Evolutionary conservation across 306 rosid genomes (phyloP).

Genomic region (Ormosia semicastrata): DNA sequence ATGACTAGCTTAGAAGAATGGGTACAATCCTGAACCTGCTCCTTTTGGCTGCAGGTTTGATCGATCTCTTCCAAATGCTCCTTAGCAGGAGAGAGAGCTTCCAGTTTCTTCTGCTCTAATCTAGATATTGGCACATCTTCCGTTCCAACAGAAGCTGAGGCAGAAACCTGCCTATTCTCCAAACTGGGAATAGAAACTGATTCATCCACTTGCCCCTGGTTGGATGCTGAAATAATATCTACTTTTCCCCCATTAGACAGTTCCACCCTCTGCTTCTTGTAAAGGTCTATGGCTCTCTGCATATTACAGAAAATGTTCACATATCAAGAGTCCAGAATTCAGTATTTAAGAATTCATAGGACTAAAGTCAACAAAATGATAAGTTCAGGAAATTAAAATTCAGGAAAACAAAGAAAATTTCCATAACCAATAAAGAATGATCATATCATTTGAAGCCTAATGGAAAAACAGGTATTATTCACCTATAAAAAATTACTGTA

Average conservation of each 20-base stretch:
- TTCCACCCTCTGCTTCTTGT: conserved; percentile 72
- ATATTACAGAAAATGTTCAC: conserved; percentile 25
- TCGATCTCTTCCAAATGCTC: conserved; percentile 46
- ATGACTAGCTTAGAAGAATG: conserved; percentile 27
- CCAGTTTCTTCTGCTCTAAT: conserved; percentile 34
- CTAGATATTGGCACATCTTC: conserved; percentile 28
- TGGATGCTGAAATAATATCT: conserved; percentile 43
- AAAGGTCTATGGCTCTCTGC: conserved; percentile 81
- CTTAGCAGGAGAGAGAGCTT: conserved; percentile 21
- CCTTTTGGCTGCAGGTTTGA: conserved; percentile 31
- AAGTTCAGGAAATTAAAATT: not conserved
- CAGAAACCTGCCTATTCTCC: conserved; percentile 44
- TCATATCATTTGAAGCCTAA: not conserved
- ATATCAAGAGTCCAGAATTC: conserved; percentile 18
- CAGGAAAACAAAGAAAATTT: not conserved
- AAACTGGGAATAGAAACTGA: conserved; percentile 29
- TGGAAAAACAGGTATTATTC: not conserved
- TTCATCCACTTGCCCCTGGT: conserved; percentile 44
- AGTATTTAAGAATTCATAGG: conserved; percentile 12
- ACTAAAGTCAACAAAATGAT: conserved; percentile 2
- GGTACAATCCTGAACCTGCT: conserved; percentile 33
- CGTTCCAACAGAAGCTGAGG: conserved; percentile 20
- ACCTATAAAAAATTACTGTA: not conserved
- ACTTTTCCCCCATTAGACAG: conserved; percentile 41
- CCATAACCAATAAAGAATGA: not conserved